Evolutionary conservation across 1,284 basidiomycete genomes (phyloP).

Genomic region (Nidula niveotomentosa): DNA sequence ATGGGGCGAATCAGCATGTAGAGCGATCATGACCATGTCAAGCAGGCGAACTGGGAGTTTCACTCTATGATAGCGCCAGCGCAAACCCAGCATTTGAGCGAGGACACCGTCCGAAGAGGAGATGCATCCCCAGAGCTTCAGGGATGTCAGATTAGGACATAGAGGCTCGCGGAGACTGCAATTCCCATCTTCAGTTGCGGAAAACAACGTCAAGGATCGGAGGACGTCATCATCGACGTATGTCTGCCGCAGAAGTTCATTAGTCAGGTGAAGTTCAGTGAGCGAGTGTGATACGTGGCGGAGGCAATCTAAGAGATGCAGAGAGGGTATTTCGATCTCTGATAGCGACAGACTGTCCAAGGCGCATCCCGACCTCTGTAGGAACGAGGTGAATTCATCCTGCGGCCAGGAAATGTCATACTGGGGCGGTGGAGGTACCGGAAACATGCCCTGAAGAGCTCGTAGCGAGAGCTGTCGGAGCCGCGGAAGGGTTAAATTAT

Average conservation of each 20-base stretch:
- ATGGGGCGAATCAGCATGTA: neutral
- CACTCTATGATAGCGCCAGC: constrained; percentile 11
- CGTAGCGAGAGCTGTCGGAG: constrained; percentile 10
- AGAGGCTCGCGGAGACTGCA: constrained; percentile 5
- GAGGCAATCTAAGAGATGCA: constrained; percentile 19
- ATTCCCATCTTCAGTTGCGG: constrained; percentile 1
- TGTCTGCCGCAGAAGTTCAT: constrained; percentile 15
- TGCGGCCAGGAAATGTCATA: constrained; percentile 17
- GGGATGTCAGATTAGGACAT: constrained; percentile 20
- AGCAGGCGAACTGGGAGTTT: neutral
- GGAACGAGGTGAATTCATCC: constrained; percentile 14
- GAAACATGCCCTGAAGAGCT: constrained; percentile 3
- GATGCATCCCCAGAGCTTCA: constrained; percentile 25
- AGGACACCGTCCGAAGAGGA: constrained; percentile 21
- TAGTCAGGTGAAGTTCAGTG: constrained; percentile 16
- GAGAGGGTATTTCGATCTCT: constrained; percentile 19
- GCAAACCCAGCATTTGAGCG: constrained; percentile 26
- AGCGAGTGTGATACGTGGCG: constrained; percentile 17
- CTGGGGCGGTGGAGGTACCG: neutral
- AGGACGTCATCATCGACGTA: constrained; percentile 21
- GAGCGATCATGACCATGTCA: neutral
- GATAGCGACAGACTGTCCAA: constrained; percentile 18
- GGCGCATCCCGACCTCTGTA: constrained; percentile 19
- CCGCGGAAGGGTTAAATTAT: constrained; percentile 10
- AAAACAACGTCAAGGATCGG: constrained; percentile 12